Base-by-base conservation (phyloP, 345 rosid genomes). In the Salix koriyanagi region DNA sequence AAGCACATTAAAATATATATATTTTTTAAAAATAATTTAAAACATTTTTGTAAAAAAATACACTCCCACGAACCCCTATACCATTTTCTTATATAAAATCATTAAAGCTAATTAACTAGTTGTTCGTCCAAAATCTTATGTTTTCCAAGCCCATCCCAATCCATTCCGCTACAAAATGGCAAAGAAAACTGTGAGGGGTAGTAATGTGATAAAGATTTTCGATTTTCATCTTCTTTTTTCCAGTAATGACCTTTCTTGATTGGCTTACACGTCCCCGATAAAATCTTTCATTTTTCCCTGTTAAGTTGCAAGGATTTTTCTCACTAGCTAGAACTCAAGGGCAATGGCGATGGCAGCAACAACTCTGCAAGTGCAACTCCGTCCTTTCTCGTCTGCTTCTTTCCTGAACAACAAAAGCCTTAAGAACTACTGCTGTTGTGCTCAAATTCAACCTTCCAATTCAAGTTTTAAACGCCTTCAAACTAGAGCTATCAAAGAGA, bases 401-500 rank as follows among this genome's bases (percentile, higher is more conserved):
- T 61, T 83, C 70, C 61, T 81, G 5, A 69, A 61, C 36, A 68
- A 60, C 72, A 74, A 14, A 76, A 77, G 72, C 78, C 76, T 62
- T 70, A 79, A 73, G 32, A 50, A 67, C 76, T 0, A 19, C 58
- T 76, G 82, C 80, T 73, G 0, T 75, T 73, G 61, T 62, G 74
- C 70, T 75, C 68, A 84, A 42, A 50, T 67, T 77, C 42, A 69
- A 76, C 39, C 82, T 4, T 58, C 86, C 50, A 84, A 78, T 72
- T 75, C 86, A 72, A 68, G 44, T 37, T 61, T 50, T 13, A 83
- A 72, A 26, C 78, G 75, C 79, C 86, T 88, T 79, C 81, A 68
- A 70, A 80, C 86, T 82, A 89, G 88, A 84, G 97, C 97, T 41
- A 75, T 87, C 72, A 79, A 84, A 71, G 89, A 92, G 52, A 86